Percentiles rank a stretch among this genome's conserved stretches.
Conservation (phyloP, 2,329 filamentous ascomycete species). For the Alternaria metachromatica region DNA sequence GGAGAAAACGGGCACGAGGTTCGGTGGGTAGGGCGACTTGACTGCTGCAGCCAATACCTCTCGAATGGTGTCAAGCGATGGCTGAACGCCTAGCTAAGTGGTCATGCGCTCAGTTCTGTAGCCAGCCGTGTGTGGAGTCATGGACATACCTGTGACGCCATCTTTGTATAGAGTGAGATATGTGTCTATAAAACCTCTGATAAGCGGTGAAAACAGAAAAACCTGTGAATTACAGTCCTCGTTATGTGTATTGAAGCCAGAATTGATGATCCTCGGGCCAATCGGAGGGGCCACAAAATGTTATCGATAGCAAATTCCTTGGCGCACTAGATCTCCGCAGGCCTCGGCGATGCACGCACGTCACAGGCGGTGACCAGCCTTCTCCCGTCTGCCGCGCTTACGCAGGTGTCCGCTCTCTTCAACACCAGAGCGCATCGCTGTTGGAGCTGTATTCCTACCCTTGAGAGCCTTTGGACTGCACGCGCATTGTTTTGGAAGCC, state of each 20-base stretch:
- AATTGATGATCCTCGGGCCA: constrained; percentile 19
- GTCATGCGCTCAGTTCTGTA: constrained; percentile 40
- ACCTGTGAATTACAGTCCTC: constrained; percentile 5
- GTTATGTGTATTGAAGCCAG: constrained; percentile 20
- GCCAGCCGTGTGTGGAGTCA: constrained; percentile 4
- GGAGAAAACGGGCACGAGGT: constrained; percentile 81
- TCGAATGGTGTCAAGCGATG: constrained; percentile 66
- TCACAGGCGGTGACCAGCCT: constrained; percentile 8
- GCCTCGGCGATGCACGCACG: constrained; percentile 6
- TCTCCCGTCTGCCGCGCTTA: background rate
- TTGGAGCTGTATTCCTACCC: background rate
- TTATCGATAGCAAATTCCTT: constrained; percentile 7
- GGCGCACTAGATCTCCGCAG: background rate
- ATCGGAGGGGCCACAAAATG: constrained; percentile 19
- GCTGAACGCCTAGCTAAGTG: constrained; percentile 58
- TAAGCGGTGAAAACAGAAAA: background rate
- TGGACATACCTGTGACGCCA: constrained; percentile 37
- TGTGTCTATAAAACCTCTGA: background rate
- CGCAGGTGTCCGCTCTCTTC: background rate
- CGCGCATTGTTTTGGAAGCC: constrained; percentile 4
- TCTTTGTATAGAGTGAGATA: constrained; percentile 7
- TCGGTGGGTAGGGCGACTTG: constrained; percentile 66
- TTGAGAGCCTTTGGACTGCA: background rate
- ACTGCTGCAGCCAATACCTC: constrained; percentile 62
- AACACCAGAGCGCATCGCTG: constrained; percentile 3